Base-by-base conservation (phyloP, 2,329 filamentous ascomycete species). In the Trichoderma citrinoviride region DNA sequence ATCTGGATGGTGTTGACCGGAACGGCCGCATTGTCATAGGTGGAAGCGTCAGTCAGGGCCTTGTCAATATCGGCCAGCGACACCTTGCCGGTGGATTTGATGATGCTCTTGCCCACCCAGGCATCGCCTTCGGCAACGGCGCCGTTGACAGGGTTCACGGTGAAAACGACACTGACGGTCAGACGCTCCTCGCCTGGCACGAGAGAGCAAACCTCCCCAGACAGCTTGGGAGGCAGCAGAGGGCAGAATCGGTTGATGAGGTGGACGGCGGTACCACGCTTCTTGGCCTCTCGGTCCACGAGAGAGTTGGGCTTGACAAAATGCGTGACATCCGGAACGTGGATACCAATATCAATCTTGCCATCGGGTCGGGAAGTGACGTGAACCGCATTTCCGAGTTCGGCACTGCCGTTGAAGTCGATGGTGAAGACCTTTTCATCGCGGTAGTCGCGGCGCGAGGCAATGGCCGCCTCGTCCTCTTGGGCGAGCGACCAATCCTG, bases 301-400 rank as follows among this genome's bases (percentile, higher is more conserved):
- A 98, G 86, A 17, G 93, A 97, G 81, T 96, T 96, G 54, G 90
- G 84, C 84, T 98, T 98, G 76, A 99, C 92, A 75, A 99, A 99
- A 79, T 99, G 92, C 67, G 95, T 90, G 70, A 98, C 90, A 77
- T 99, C 95, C 37, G 94, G 88, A 74, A 99, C 91, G 78, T 99
- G 95, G 65, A 98, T 87, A 80, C 93, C 95, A 71, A 99, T 90
- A 76, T 99, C 94, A 68, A 97, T 88, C 77, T 91, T 90, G 73
- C 91, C 93, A 77, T 97, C 91, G 15, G 86, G 81, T 63, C 92
- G 85, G 44, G 88, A 85, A 82, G 96, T 97, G 79, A 97, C 86
- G 74, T 99, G 95, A 70, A 98, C 87, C 41, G 93, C 95, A 79
- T 96, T 92, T 73, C 96, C 93, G 7, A 98, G 86, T 75, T 97